Base-by-base conservation (phyloP, 2,329 filamentous ascomycete genomes). In the Trichoderma sp. region DNA sequence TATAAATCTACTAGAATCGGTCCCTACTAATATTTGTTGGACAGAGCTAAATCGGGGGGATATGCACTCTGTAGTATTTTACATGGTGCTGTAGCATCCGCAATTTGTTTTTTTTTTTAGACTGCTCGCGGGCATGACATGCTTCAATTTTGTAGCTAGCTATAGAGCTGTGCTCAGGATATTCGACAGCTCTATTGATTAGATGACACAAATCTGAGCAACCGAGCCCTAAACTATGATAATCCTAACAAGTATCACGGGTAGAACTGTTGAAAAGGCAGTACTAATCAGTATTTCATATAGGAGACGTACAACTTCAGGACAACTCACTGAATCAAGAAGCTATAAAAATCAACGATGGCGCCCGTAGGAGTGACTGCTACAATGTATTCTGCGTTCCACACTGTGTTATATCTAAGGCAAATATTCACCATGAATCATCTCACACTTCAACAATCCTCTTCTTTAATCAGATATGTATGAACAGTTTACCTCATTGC, bases 281-380 rank as follows among this genome's bases (percentile, higher is more conserved):
- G 9, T 11, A 2, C 7, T 21, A 9, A 51, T 51, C 2, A 51
- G 2, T 4, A 21, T 21, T 51, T 24, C 24, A 11, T 24, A 11
- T 47, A 0, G 18, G 7, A 21, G 2, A 51, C 3, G n/a, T 8
- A 3, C 9, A 51, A 21, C 0, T 3, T 21, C n/a, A 3, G n/a
- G n/a, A 24, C 1, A 14, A 3, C 24, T 51, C 11, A 14, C 9
- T 24, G 47, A 24, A 51, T 24, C 9, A 3, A 51, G 11, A 21
- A 6, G n/a, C 11, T 3, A 3, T 0, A 21, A 24, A 5, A 5
- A 24, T 14, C n/a, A 51, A 30, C n/a, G 28, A 18, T 60, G 15
- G 30, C 28, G 18, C 14, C 6, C 18, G 18, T 60, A 14, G 15
- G 57, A 4, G 34, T n/a, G 6, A 36, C 15, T 14, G 21, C 34